Evolutionary conservation across 2,329 filamentous ascomycete genomes (phyloP).

Genomic region (Fusarium falciforme): DNA sequence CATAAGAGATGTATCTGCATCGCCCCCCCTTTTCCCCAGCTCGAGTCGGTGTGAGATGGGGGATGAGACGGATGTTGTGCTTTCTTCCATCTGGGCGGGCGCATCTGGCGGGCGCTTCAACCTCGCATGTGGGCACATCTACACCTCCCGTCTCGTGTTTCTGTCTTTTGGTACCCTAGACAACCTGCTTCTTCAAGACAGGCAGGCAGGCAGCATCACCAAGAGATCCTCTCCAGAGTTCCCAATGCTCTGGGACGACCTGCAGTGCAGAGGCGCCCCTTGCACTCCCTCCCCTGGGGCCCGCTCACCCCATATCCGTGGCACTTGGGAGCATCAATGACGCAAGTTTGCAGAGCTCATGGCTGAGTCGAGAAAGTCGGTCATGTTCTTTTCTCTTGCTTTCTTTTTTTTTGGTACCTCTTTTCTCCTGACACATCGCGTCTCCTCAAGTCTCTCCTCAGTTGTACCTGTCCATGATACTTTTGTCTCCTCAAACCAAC

Average conservation of each 20-base stretch:
- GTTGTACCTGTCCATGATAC: not conserved
- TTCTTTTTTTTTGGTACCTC: not conserved
- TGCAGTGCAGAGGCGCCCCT: slow-evolving; percentile 11
- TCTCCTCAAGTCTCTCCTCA: not conserved
- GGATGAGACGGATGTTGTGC: not conserved
- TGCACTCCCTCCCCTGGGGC: not conserved
- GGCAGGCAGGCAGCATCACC: not conserved
- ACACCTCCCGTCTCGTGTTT: slow-evolving; percentile 15
- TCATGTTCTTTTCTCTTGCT: not conserved
- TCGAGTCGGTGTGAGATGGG: slow-evolving; percentile 26
- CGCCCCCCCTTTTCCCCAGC: not conserved
- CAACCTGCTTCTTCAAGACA: not conserved
- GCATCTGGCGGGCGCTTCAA: slow-evolving; percentile 9
- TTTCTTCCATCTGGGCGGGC: slow-evolving; percentile 3
- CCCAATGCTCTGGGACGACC: slow-evolving; percentile 23
- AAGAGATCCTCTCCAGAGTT: slow-evolving; percentile 14
- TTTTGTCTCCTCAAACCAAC: not conserved
- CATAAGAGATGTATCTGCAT: slow-evolving; percentile 16
- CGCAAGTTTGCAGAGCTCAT: slow-evolving; percentile 3
- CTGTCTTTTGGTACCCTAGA: not conserved
- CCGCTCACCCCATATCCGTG: slow-evolving; percentile 15
- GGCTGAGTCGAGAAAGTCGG: not conserved
- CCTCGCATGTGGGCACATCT: slow-evolving; percentile 21
- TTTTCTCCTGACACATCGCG: not conserved
- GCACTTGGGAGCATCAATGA: slow-evolving; percentile 15